Evolutionary conservation across 1,284 basidiomycete genomes (phyloP).

Genomic region (Trametes sp.): DNA sequence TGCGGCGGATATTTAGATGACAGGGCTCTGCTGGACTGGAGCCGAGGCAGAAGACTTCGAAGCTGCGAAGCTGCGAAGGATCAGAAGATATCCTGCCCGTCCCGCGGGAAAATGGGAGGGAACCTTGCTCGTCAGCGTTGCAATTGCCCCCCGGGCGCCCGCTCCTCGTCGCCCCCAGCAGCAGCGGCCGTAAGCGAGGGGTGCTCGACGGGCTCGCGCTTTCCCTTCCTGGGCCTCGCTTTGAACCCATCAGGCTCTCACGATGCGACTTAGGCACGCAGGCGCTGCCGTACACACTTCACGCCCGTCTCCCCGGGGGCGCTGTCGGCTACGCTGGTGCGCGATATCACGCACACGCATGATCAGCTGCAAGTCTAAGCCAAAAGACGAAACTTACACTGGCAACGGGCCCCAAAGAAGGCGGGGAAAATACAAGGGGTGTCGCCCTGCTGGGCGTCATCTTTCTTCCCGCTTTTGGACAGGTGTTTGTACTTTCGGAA

Average conservation of each 20-base stretch:
- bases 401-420: conserved; percentile 13
- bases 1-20: conserved; percentile 18
- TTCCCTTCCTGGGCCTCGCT: conserved; percentile 15
- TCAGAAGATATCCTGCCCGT: conserved; percentile 9
- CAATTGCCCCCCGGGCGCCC: neutral
- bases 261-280: conserved; percentile 1
- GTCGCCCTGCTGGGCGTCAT: conserved; percentile 8
- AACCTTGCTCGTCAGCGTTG: conserved; percentile 6
- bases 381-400: conserved; percentile 10
- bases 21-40: conserved; percentile 1
- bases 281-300: conserved; percentile 5
- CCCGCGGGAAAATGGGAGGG: conserved; percentile 6
- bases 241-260: conserved; percentile 16
- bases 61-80: too few species aligned
- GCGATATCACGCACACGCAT: neutral
- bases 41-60: conserved; percentile 9
- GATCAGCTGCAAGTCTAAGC: conserved; percentile 5
- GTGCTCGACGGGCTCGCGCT: neutral
- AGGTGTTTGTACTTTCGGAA: conserved; percentile 14
- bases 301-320: neutral
- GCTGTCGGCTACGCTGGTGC: neutral
- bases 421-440: conserved; percentile 12
- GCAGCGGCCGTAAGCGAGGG: conserved; percentile 2
- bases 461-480: conserved; percentile 17
- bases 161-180: neutral